These are phyloP conservation scores for Aspergillus novofumigatus DNA, from an alignment of 2,329 filamentous ascomycete genomes.

Conservation along the genomic window DNA sequence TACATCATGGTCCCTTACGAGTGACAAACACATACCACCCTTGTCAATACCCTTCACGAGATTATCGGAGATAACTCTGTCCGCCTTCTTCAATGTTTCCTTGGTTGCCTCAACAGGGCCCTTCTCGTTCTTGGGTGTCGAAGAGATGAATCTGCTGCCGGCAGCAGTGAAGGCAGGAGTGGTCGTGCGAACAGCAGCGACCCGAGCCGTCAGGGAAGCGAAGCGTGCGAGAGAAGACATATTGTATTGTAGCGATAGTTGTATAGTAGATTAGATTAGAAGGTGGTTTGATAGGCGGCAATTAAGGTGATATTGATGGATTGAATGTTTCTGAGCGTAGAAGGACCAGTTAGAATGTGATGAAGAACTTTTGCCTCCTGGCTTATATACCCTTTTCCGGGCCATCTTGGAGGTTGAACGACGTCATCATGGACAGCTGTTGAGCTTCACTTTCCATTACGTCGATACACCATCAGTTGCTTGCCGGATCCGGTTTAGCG, in stretches of 20 bases:
- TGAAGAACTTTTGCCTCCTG: neutral
- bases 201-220: conserved; percentile 24
- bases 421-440: conserved; percentile 1
- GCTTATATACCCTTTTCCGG: conserved; percentile 1
- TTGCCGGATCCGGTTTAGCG: conserved; percentile 8
- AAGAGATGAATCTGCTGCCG: conserved; percentile 45
- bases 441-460: conserved; percentile 15
- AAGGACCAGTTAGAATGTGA: neutral
- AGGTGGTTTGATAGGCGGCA: neutral
- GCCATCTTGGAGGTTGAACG: neutral
- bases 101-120: conserved; percentile 53
- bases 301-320: neutral
- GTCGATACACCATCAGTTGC: conserved; percentile 22
- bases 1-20: neutral
- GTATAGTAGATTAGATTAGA: neutral
- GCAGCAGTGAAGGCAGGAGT: conserved; percentile 13
- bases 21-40: conserved; percentile 47
- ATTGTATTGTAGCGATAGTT: neutral
- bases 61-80: conserved; percentile 52
- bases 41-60: conserved; percentile 61
- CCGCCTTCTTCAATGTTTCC: conserved; percentile 55
- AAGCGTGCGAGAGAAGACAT: conserved; percentile 38
- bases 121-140: conserved; percentile 47
- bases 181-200: conserved; percentile 11
- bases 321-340: neutral